Evolutionary conservation across 2,329 filamentous ascomycete species (phyloP), one percentile per base, ranked within the genome.

Genomic region (Colletotrichum tamarilloi): DNA sequence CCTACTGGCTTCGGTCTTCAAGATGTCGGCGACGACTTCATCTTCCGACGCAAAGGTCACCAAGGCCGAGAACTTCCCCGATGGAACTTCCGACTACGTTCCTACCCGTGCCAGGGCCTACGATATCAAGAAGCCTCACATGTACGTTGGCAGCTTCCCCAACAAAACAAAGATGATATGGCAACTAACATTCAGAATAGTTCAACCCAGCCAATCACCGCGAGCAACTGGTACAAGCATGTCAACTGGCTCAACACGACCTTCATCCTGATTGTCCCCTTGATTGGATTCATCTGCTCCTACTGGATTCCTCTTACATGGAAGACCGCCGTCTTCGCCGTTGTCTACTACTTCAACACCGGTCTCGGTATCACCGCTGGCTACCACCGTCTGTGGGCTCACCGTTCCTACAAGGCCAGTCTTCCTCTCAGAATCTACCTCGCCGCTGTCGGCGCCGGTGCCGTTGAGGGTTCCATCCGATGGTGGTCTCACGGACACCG

Each of bases 211-310:
- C 93, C 93, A 71, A 92, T 97, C 78, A 97, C 94, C 73, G 89
- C 87, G 84, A 86, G 88, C 79, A 98, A 97, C 87, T 97, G 94
- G 94, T 92, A 95, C 85, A 93, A 95, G 86, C 95, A 98, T 81
- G 89, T 98, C 87, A 95, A 97, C 89, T 98, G 95, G 95, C 89
- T 98, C 77, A 98, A 97, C 83, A 92, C 94, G 75, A 89, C 88
- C 75, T 89, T 98, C 82, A 96, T 97, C 81, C 83, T 97, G 76
- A 87, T 93, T 77, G 89, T 97, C 58, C 95, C 95, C 55, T 75
- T 95, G 60, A 87, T 90, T 71, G 95, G 95, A 75, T 89, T 93
- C 80, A 84, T 97, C 77, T 89, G 91, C 67, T 89, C 95, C 64
- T 91, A 93, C 84, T 97, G 93, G 92, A 92, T 94, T 58, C 94